Evolutionary conservation across 345 rosid species (phyloP).

Genomic region (Erysimum cheiranthoides): DNA sequence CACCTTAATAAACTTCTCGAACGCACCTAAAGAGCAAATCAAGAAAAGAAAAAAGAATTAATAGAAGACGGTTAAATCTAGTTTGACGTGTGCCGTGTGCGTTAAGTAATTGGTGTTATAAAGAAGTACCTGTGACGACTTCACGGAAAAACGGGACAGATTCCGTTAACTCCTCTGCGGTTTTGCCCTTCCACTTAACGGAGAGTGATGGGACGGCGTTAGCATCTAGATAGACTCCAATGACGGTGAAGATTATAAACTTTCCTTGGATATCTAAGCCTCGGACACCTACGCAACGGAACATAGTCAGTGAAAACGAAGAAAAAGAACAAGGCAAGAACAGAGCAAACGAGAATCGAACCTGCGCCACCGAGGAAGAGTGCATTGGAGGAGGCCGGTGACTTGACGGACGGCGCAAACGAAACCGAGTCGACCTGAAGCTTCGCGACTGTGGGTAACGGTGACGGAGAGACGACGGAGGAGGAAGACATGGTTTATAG

Average conservation of each 20-base stretch:
- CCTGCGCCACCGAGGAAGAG: constrained; percentile 94
- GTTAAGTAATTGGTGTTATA: not conserved
- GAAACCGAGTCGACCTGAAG: constrained; percentile 57
- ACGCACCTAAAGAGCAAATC: constrained; percentile 49
- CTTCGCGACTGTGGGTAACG: constrained; percentile 46
- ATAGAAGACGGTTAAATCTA: not conserved
- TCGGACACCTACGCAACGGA: constrained; percentile 63
- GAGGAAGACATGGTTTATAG: constrained; percentile 36
- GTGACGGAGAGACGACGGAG: not conserved
- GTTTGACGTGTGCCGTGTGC: not conserved
- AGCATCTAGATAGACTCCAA: constrained; percentile 77
- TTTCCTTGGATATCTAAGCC: constrained; percentile 79
- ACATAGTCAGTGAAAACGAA: not conserved
- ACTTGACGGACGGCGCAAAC: constrained; percentile 64
- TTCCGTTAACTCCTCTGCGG: constrained; percentile 55
- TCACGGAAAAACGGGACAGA: constrained; percentile 80
- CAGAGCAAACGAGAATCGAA: not conserved
- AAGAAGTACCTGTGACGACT: constrained; percentile 67
- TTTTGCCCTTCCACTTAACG: constrained; percentile 76
- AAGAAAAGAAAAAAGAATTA: not conserved
- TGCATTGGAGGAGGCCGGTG: constrained; percentile 65
- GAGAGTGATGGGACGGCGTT: constrained; percentile 59
- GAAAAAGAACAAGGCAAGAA: not conserved
- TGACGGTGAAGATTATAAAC: constrained; percentile 76
- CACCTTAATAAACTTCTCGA: constrained; percentile 68